phyloP scores from a whole-genome alignment of 2,329 filamentous ascomycete species.

The Penicillium sp. region DNA sequence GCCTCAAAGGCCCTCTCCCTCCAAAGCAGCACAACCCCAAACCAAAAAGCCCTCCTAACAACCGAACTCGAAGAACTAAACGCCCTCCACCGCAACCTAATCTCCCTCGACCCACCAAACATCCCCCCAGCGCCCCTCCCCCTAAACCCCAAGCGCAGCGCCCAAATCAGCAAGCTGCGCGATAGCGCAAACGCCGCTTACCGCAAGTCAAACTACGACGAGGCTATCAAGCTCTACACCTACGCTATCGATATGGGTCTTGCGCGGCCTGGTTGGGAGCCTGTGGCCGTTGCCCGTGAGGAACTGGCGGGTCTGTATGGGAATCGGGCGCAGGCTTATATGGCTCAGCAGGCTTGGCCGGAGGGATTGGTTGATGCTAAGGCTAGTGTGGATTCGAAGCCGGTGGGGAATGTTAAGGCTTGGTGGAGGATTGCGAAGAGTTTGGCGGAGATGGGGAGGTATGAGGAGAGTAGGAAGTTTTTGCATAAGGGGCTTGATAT shows the following conservation, averaged over 20 bases:
- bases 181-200: conserved; percentile 82
- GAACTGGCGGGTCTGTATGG: conserved; percentile 78
- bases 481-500: conserved; percentile 76
- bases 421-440: conserved; percentile 90
- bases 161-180: conserved; percentile 85
- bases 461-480: conserved; percentile 81
- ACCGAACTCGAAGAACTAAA: conserved; percentile 75
- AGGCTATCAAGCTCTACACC: conserved; percentile 78
- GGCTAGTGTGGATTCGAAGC: conserved; percentile 83
- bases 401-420: conserved; percentile 84
- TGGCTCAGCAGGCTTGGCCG: conserved; percentile 76
- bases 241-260: conserved; percentile 90
- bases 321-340: conserved; percentile 88
- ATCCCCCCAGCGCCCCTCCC: conserved; percentile 85
- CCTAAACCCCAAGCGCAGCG: conserved; percentile 88
- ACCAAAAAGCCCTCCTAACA: conserved; percentile 54
- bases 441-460: conserved; percentile 83
- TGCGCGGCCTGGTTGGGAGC: conserved; percentile 82
- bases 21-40: conserved; percentile 39
- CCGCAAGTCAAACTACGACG: conserved; percentile 72
- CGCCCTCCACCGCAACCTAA: conserved; percentile 70
- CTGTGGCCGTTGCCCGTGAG: conserved; percentile 76
- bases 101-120: conserved; percentile 64
- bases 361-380: conserved; percentile 87
- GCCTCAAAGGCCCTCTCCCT: conserved; percentile 71